These are phyloP conservation scores for Fusarium torreyae DNA, from an alignment of 2,329 filamentous ascomycete species.

Conservation along the genomic window DNA sequence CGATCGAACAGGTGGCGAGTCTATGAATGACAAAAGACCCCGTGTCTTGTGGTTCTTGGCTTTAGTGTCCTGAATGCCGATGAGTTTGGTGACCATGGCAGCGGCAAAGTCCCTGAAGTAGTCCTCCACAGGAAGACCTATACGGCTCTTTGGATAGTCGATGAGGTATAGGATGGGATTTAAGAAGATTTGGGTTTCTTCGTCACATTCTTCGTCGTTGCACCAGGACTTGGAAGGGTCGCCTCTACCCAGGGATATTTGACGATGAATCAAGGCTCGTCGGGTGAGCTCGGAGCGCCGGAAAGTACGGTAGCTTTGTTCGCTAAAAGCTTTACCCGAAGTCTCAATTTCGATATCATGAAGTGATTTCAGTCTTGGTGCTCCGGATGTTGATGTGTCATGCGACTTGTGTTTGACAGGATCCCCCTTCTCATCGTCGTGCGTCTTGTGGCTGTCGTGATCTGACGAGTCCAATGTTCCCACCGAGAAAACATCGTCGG, in stretches of 20 bases:
- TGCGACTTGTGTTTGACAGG: background rate
- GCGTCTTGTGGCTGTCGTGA: background rate
- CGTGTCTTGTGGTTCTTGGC: conserved; percentile 28
- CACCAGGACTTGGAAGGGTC: conserved; percentile 38
- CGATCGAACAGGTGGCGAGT: conserved; percentile 47
- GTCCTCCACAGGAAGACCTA: conserved; percentile 17
- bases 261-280: conserved; percentile 31
- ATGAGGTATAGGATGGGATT: conserved; percentile 18
- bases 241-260: conserved; percentile 43
- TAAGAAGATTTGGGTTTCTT: conserved; percentile 24
- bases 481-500: background rate
- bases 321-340: background rate
- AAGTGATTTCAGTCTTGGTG: background rate
- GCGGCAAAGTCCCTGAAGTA: conserved; percentile 44
- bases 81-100: conserved; percentile 28
- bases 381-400: background rate
- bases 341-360: background rate
- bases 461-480: background rate
- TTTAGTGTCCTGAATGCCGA: conserved; percentile 11
- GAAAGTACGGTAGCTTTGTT: conserved; percentile 18
- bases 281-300: conserved; percentile 33
- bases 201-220: conserved; percentile 27
- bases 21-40: conserved; percentile 44
- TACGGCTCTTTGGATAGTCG: conserved; percentile 17
- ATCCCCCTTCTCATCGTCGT: background rate